Evolutionary conservation across 495 filamentous ascomycete genomes (phyloP), one percentile per base, ranked within the genome.

Genomic region (Beverwykella pulmonaria): DNA sequence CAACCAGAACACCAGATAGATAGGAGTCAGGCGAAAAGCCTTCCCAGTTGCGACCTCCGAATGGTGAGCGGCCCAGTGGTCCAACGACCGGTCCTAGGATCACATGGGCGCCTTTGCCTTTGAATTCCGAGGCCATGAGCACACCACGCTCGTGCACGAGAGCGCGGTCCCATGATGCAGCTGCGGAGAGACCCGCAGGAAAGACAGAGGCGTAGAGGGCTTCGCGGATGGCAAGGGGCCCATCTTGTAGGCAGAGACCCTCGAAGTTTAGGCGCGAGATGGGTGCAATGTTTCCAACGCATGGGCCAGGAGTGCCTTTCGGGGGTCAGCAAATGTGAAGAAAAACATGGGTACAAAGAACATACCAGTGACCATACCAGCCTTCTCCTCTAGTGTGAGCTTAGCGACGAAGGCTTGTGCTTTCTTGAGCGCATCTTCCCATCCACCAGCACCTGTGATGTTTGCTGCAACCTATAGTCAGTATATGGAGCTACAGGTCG

Each of bases 181-280:
- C 73, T 5, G 57, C 44, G 44, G 68, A 61, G 10, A 74, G 59
- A 15, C 63, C 62, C 1, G 61, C 59, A 3, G 72, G 65, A 46
- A 68, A 74, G 29, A 64, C 79, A 64, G 83, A 87, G 26, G 86
- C 87, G 70, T 85, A 83, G 61, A 89, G 84, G 0, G 85, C 84
- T 23, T 68, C 77, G 2, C 87, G 76, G 26, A 89, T 75, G 22
- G 87, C 87, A 63, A 88, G 84, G 0, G 84, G 86, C 1, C 86
- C 86, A 73, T 91, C 87, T 22, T 79, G 77, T 0, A 91, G 78
- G 69, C 87, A 90, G 32, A 91, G 72, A 4, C 88, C 88, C 0
- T 84, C 78, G 63, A 86, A 90, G 1, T 73, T 75, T 8, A 90
- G 78, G 10, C 87, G 77, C 0, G 82, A 77, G 19, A 88, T 78